phyloP scores from a whole-genome alignment of 2,329 filamentous ascomycete species.

The Alternaria sp. region DNA sequence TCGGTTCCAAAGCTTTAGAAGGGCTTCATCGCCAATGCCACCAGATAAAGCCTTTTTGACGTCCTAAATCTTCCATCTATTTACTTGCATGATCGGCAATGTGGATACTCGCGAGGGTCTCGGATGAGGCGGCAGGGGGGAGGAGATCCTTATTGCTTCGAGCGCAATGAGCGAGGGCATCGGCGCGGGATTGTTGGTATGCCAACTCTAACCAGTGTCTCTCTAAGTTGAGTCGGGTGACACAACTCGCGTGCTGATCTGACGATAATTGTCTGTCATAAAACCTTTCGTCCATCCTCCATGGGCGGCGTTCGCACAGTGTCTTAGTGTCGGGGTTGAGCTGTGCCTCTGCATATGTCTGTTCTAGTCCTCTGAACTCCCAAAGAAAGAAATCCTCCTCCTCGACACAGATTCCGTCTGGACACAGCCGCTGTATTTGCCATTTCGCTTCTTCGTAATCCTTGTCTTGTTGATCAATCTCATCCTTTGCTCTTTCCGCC shows the following conservation, averaged over 20 bases:
- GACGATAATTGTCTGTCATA: not conserved
- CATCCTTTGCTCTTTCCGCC: not conserved
- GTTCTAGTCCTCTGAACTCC: constrained; percentile 11
- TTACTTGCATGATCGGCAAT: not conserved
- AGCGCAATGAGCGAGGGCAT: constrained; percentile 10
- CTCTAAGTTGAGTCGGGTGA: not conserved
- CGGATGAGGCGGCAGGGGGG: not conserved
- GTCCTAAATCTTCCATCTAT: not conserved
- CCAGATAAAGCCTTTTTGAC: not conserved
- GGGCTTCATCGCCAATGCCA: not conserved
- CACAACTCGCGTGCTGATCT: constrained; percentile 7
- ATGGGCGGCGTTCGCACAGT: not conserved
- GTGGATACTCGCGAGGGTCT: not conserved
- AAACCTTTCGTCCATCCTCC: not conserved
- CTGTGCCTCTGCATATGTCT: constrained; percentile 3
- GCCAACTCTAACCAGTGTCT: constrained; percentile 11
- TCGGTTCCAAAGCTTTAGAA: not conserved
- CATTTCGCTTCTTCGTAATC: constrained; percentile 8
- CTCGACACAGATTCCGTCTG: constrained; percentile 1
- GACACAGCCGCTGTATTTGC: constrained; percentile 5
- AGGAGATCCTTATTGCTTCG: constrained; percentile 1
- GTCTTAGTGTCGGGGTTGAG: not conserved
- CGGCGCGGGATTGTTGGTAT: constrained; percentile 7
- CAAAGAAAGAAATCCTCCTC: constrained; percentile 14
- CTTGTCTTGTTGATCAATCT: not conserved